Base-by-base conservation (phyloP, 2,329 filamentous ascomycete species). In the Dactylellina parvicollis region DNA sequence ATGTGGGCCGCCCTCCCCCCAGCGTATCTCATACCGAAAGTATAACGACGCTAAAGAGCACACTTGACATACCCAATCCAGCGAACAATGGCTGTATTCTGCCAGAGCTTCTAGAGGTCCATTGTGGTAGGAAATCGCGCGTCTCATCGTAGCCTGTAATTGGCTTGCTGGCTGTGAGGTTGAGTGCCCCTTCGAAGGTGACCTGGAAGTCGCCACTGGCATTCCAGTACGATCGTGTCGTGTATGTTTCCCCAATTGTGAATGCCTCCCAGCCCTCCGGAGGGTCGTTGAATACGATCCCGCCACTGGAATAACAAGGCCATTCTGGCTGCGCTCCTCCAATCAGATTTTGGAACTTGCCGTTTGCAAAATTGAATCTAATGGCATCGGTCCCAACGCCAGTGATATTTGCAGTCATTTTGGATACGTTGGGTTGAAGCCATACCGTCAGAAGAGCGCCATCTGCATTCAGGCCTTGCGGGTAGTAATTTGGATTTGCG, bases 121-220 rank as follows among this genome's bases (percentile, higher is more conserved):
- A 69, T 22, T 60, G 54, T 5, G 64, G 64, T 16, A 69, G 26
- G 28, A 34, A 57, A 20, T 69, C 64, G 2, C 40, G 42, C 1
- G 64, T 60, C 10, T 69, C 55, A 22, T 69, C 60, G 22, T 69
- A 69, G 28, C 54, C 64, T 3, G 47, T 60, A 5, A 69, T 60
- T 20, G 64, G 64, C n/a, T 60, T 60, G 26, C 54, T 54, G n/a
- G 54, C 54, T 14, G 54, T 60, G n/a, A 54, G 20, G 22, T 69
- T 69, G 1, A 69, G 32, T 16, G 44, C 18, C 20, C 64, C 54
- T 47, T 54, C 38, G 16, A 69, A 69, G 12, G 34, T 46, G 3
- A 69, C 55, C 34, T 69, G 18, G 24, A 60, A 60, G 16, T 60
- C 55, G 5, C 54, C 64, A 26, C 54, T 60, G 5, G 64, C 55